These are phyloP conservation scores for Mycena filopes DNA, from an alignment of 768 basidiomycete species.

Conservation along the genomic window DNA sequence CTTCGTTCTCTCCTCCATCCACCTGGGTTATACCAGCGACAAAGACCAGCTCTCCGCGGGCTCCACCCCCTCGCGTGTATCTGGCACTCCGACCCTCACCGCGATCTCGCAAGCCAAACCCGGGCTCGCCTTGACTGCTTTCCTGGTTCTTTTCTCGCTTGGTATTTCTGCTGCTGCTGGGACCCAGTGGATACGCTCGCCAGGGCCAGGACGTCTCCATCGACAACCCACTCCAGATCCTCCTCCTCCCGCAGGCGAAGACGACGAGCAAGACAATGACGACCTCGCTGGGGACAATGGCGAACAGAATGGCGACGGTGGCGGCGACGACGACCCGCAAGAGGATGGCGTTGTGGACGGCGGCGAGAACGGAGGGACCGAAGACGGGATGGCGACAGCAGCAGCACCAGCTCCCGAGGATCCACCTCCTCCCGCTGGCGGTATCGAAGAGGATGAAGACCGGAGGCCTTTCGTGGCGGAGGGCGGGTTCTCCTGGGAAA, in stretches of 20 bases:
- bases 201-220: background rate
- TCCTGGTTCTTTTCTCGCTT: background rate
- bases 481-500: background rate
- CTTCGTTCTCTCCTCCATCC: background rate
- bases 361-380: background rate
- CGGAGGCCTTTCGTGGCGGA: background rate
- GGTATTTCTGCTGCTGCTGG: background rate
- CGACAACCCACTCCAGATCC: background rate
- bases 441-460: background rate
- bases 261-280: background rate
- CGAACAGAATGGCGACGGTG: background rate
- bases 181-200: background rate
- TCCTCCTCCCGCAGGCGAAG: background rate
- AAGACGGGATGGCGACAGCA: background rate
- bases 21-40: background rate
- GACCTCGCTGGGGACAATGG: background rate
- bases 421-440: conserved; percentile 1
- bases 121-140: background rate
- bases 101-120: background rate
- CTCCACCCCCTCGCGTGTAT: conserved; percentile 3
- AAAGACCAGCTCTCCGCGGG: background rate
- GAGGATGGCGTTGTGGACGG: background rate
- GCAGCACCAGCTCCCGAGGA: background rate
- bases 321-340: background rate
- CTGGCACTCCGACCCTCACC: background rate